These are phyloP conservation scores for Hypoxylon fragiforme DNA, from an alignment of 495 filamentous ascomycete genomes.

Conservation along the genomic window DNA sequence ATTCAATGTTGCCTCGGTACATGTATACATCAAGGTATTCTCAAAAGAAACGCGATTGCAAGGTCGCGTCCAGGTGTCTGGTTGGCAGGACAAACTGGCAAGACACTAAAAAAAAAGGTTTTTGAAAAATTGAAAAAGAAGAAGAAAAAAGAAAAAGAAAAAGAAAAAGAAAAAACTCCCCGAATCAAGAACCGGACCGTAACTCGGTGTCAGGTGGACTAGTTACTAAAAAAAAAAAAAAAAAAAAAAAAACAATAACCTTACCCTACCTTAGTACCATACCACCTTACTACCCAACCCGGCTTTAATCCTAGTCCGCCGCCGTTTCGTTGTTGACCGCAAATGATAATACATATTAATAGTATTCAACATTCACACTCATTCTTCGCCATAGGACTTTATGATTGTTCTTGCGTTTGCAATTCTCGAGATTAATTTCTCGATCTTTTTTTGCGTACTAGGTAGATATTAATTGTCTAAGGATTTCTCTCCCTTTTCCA, in stretches of 20 bases:
- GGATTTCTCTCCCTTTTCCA: neutral
- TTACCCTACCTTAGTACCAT: no score
- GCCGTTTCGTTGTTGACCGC: constrained; percentile 27
- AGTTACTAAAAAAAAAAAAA: constrained; percentile 15
- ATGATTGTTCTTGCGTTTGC: constrained; percentile 5
- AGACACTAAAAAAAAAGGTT: neutral
- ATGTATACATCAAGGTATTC: no score
- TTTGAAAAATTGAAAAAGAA: no score
- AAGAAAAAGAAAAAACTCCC: constrained; percentile 11
- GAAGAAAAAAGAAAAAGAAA: neutral
- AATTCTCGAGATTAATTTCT: constrained; percentile 9
- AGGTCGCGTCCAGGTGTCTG: constrained; percentile 15
- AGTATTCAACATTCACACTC: no score
- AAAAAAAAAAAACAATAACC: no score
- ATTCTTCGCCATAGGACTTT: constrained; percentile 21
- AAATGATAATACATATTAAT: constrained; percentile 23
- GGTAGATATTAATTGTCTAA: neutral
- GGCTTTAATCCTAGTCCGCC: constrained; percentile 21
- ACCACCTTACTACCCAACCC: constrained; percentile 28
- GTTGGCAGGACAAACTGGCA: neutral
- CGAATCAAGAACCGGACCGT: constrained; percentile 11
- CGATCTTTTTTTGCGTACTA: constrained; percentile 4
- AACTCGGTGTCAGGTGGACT: neutral
- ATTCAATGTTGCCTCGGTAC: neutral
- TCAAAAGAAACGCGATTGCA: constrained; percentile 22